Conservation (phyloP, 1,284 basidiomycete genomes). For the Amylostereum chailletii region DNA sequence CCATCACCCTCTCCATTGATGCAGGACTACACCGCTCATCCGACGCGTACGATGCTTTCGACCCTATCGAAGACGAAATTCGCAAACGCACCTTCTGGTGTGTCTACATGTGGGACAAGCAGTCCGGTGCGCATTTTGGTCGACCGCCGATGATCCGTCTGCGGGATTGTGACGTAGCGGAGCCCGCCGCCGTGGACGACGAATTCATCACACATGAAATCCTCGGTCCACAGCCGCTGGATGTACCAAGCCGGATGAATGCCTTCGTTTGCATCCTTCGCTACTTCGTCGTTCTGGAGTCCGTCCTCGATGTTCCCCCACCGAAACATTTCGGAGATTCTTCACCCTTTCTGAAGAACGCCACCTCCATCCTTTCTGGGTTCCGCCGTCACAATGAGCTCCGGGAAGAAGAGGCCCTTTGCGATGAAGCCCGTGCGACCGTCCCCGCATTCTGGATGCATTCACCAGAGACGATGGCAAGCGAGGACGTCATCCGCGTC, state of each 20-base stretch:
- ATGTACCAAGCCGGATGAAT: conserved; percentile 65
- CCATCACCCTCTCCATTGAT: conserved; percentile 77
- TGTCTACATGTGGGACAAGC: conserved; percentile 91
- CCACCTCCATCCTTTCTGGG: conserved; percentile 46
- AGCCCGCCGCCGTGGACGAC: conserved; percentile 80
- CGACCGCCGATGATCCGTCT: conserved; percentile 78
- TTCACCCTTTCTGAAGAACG: conserved; percentile 54
- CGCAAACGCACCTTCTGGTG: conserved; percentile 91
- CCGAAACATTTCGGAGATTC: conserved; percentile 44
- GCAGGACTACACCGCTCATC: conserved; percentile 81
- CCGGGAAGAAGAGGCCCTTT: conserved; percentile 67
- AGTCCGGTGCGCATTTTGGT: conserved; percentile 77
- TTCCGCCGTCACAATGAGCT: conserved; percentile 54
- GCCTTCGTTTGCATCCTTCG: conserved; percentile 73
- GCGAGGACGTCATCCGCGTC: conserved; percentile 77
- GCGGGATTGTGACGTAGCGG: conserved; percentile 80
- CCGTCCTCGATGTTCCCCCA: conserved; percentile 66
- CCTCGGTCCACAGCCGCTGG: conserved; percentile 57
- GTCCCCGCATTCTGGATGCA: conserved; percentile 76
- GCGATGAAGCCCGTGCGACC: conserved; percentile 70
- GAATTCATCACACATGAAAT: conserved; percentile 75
- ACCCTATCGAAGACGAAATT: conserved; percentile 80
- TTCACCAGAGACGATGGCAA: conserved; percentile 71
- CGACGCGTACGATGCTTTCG: conserved; percentile 84
- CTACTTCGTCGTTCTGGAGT: conserved; percentile 78